Evolutionary conservation across 2,329 filamentous ascomycete species (phyloP).

Genomic region (Fusarium transvaalense): DNA sequence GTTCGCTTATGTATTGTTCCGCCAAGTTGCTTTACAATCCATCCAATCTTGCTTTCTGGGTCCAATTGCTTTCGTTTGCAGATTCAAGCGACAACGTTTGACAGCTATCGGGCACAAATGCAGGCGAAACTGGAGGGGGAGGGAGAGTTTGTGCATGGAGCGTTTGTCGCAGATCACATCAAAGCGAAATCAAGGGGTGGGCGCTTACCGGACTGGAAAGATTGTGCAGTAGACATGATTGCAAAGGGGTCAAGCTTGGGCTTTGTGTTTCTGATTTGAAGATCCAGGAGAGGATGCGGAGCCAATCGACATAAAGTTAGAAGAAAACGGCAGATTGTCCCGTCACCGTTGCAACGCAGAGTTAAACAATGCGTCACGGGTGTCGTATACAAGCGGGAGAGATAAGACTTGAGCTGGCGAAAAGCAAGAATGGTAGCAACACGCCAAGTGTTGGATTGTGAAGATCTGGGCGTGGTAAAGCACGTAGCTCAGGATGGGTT

Average conservation of each 20-base stretch:
- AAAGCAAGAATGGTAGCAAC: conserved; percentile 17
- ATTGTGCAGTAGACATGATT: conserved; percentile 48
- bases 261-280: conserved; percentile 45
- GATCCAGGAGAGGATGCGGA: conserved; percentile 43
- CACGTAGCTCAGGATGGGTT: conserved; percentile 48
- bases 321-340: conserved; percentile 31
- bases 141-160: conserved; percentile 34
- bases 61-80: conserved; percentile 40
- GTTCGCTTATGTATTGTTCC: conserved; percentile 41
- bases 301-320: conserved; percentile 30
- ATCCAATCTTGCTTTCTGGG: conserved; percentile 32
- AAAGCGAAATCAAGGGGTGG: conserved; percentile 50
- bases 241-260: conserved; percentile 44
- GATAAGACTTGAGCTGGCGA: conserved; percentile 19
- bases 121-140: conserved; percentile 38
- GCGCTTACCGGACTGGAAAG: conserved; percentile 49
- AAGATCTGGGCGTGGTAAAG: conserved; percentile 35
- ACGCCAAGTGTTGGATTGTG: conserved; percentile 31
- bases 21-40: conserved; percentile 46
- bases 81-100: conserved; percentile 44
- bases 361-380: conserved; percentile 35
- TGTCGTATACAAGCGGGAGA: conserved; percentile 19
- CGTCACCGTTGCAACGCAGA: conserved; percentile 35
- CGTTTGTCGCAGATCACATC: conserved; percentile 47
- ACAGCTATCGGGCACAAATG: conserved; percentile 36